Conservation (phyloP, 345 rosid species). For the Brassica nigra region DNA sequence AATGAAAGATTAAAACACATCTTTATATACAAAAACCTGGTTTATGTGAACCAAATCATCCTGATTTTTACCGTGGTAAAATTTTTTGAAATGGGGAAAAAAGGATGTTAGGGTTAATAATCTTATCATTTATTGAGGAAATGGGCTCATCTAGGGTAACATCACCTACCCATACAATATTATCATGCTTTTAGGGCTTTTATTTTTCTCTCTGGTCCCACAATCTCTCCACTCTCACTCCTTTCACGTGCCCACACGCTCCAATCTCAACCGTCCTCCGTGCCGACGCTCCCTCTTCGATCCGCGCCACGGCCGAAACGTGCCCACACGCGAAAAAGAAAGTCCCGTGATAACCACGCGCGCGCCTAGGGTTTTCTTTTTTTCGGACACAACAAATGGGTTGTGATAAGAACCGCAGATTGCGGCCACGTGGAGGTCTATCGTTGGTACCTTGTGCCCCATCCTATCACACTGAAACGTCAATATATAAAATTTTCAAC, state of each 20-base stretch:
- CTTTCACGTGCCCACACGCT: not conserved
- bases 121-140: not conserved
- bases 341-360: conserved; percentile 14
- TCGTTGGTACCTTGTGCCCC: conserved; percentile 37
- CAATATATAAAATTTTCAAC: not conserved
- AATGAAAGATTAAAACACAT: not conserved
- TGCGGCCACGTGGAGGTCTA: conserved; percentile 40
- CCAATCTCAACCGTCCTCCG: conserved; percentile 29
- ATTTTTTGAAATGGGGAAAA: not conserved
- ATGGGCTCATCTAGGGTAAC: conserved; percentile 1
- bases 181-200: conserved; percentile 1
- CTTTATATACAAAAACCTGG: not conserved
- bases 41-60: not conserved
- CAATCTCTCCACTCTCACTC: not conserved
- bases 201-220: conserved; percentile 18
- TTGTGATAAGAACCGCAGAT: conserved; percentile 70
- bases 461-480: conserved; percentile 32
- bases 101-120: not conserved
- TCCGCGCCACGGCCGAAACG: conserved; percentile 32
- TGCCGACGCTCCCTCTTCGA: conserved; percentile 34
- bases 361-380: conserved; percentile 59
- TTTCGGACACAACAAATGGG: conserved; percentile 45
- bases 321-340: conserved; percentile 27
- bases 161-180: conserved; percentile 5
- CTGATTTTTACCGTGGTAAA: not conserved